Base-by-base conservation (phyloP, 768 basidiomycete genomes). In the Suillus cothurnatus region DNA sequence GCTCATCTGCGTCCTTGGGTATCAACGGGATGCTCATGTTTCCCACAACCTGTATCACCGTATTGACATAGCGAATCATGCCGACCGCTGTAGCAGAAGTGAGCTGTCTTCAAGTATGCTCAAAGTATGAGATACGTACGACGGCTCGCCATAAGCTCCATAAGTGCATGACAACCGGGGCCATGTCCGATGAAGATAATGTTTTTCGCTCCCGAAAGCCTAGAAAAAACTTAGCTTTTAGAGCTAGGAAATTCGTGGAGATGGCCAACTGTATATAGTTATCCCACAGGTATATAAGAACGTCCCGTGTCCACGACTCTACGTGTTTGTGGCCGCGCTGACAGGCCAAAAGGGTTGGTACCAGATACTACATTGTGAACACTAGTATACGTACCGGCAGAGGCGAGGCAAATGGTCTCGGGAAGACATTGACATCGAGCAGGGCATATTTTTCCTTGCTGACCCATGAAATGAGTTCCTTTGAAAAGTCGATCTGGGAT, bases 221-320 rank as follows among this genome's bases (percentile, higher is more conserved):
- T 95, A 53, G 43, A 34, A 26, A 64, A n/a, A 57, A 61, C 21
- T 43, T 34, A 60, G 61, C 64, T 28, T 55, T 34, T 56, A 60
- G 32, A 15, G 15, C 15, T n/a, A 39, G 23, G 43, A 34, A 23
- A 62, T 15, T 55, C 0, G 67, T 49, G 47, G 50, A 65, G 53
- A 56, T n/a, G 21, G 74, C 92, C 65, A 70, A 97, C 96, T 92
- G 88, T 67, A 99, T 82, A 72, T 95, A 96, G 71, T 98, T 97
- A 76, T 99, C 97, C 97, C 97, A 99, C 14, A 99, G 76, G 74
- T 98, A 97, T 4, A 83, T 82, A 64, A 97, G 74, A 28, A 96
- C 78, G 34, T 91, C 86, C 57, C 76, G 82, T 9, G 81, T 31
- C 58, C 58, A 59, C 12, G 58, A 59, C 6, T 59, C 58, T 21